Base-by-base conservation (phyloP, 2,329 filamentous ascomycete genomes). In the Exophiala sideris region DNA sequence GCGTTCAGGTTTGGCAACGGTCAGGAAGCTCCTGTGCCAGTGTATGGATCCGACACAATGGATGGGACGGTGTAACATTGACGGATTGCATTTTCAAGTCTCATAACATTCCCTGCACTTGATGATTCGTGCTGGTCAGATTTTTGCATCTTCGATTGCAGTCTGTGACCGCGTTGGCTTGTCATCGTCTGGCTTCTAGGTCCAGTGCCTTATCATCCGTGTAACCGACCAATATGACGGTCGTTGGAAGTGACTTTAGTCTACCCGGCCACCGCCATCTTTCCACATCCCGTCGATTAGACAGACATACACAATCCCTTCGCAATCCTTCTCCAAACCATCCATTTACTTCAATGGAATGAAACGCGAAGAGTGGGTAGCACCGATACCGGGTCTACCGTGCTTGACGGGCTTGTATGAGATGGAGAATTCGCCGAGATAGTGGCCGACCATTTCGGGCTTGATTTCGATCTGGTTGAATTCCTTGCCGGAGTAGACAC, bases 381-480 rank as follows among this genome's bases (percentile, higher is more conserved):
- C 94, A 95, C 94, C 94, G 74, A 99, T 99, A 97, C 94, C 94
- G 74, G 94, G 94, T 79, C 94, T 85, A 86, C 94, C 94, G 88
- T 99, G 94, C 89, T 97, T 99, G 87, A 99, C 94, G 73, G 94
- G 94, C 83, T 91, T 91, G 89, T 99, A 99, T 82, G 92, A 94
- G 83, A 99, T 99, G 68, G 91, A 96, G 86, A 99, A 99, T 82
- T 99, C 94, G 73, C 84, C 94, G 67, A 99, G 84, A 85, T 96
- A 96, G 84, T 97, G 92, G 77, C 94, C 94, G 79, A 99, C 94
- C 94, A 99, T 99, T 85, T 99, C 94, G 70, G 94, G 94, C 87
- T 96, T 96, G 83, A 99, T 94, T 81, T 99, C 94, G 71, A 99
- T 91, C 85, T 96, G 92, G 88, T 99, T 99, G 89, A 99, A 99